Base-by-base conservation (phyloP, 345 rosid species). In the Gossypium bickii region DNA sequence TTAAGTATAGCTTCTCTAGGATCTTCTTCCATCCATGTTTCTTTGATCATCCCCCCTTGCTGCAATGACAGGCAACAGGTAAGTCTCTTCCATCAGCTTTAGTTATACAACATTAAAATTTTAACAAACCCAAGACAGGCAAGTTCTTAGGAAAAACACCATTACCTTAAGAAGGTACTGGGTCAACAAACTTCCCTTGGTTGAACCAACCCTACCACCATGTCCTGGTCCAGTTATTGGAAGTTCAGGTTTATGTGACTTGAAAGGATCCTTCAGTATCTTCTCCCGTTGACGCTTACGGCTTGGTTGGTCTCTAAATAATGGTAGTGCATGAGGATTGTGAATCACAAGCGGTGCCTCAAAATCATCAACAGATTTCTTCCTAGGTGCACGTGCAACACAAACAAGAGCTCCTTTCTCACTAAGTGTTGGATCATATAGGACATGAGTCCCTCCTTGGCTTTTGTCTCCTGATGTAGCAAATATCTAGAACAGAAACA, bases 11-110 rank as follows among this genome's bases (percentile, higher is more conserved):
- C 99, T 85, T 93, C 99, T 79, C 99, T 89, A 56, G 98, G 98
- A 85, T 95, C 99, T 86, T 93, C 98, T 41, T 95, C 98, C 98
- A 95, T 95, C 99, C 99, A 95, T 47, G 98, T 95, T 85, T 93
- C 99, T 85, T 95, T 95, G 77, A 95, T 89, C 99, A 95, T 86
- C 73, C 99, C 99, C 56, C 99, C 98, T 95, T 95, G 97, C 98
- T 95, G 92, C 83, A 85, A 87, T 55, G 8, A 41, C 47, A 75
- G 17, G 16, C 59, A 71, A 49, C 3, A 38, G 34, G 29, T 74
- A 74, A 78, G 71, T 69, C 62, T 44, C 44, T 47, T 62, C 62
- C 44, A 55, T 18, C 44, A 6, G 48, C 71, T 63, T 29, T 62
- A 57, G 9, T 66, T 52, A 12, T 45, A 48, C 7, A 59, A 65